Conservation (phyloP, 2,329 filamentous ascomycete genomes). For the Ophiostoma sp. region DNA sequence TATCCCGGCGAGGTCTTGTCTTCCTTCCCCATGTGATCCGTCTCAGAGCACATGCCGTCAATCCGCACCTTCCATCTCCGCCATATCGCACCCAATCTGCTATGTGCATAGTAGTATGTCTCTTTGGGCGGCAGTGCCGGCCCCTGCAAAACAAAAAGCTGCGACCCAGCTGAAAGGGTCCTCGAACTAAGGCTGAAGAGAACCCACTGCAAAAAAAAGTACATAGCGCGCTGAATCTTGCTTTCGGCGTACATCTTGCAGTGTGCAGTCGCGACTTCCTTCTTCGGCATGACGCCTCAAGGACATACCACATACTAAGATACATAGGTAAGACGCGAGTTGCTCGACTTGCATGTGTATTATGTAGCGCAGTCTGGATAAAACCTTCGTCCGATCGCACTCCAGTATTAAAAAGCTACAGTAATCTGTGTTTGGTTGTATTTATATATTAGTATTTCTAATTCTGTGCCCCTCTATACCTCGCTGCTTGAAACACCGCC, state of each 20-base stretch:
- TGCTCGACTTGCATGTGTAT: background rate
- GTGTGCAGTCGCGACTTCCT: conserved; percentile 5
- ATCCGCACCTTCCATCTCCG: background rate
- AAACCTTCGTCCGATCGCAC: background rate
- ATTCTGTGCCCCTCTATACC: background rate
- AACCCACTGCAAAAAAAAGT: conserved; percentile 4
- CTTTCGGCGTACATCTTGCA: background rate
- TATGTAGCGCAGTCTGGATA: background rate
- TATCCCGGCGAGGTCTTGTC: background rate
- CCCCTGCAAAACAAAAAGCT: background rate
- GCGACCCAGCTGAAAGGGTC: conserved; percentile 22
- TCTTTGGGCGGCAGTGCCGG: background rate
- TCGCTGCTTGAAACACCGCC: background rate
- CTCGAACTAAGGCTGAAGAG: background rate
- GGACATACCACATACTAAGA: too few species aligned
- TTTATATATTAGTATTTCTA: background rate
- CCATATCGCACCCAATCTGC: background rate
- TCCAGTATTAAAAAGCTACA: background rate
- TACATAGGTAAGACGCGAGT: background rate
- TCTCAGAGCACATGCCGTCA: background rate
- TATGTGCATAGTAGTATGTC: background rate
- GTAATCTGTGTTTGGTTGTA: background rate
- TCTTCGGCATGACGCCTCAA: background rate
- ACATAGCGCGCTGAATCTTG: background rate
- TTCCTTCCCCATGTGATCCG: background rate